Evolutionary conservation across 1,284 basidiomycete species (phyloP).

Genomic region (Ceratobasidium sp.): DNA sequence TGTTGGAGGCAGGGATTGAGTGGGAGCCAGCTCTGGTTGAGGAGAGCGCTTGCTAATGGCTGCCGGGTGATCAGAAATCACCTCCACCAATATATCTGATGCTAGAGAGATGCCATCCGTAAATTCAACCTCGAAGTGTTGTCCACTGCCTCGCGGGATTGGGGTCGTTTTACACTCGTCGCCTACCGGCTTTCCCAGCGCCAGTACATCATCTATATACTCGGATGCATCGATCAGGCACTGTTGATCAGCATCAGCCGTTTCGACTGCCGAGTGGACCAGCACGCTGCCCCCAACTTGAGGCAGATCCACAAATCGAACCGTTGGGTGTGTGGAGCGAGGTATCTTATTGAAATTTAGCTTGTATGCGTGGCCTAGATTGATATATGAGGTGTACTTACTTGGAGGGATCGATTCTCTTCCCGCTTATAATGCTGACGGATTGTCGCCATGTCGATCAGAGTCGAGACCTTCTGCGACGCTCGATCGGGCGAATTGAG

Average conservation of each 20-base stretch:
- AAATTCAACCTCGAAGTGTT: slow-evolving; percentile 10
- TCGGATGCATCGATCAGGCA: neutral
- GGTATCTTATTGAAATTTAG: neutral
- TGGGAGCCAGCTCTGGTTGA: neutral
- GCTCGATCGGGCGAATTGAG: slow-evolving; percentile 8
- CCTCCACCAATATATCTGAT: neutral
- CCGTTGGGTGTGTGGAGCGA: neutral
- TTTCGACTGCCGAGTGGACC: neutral
- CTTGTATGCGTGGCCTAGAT: slow-evolving; percentile 15
- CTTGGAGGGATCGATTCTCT: neutral
- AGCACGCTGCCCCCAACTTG: neutral
- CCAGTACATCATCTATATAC: neutral
- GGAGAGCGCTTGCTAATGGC: neutral
- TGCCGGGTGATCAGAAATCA: neutral
- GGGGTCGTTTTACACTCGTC: neutral
- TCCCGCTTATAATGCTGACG: slow-evolving; percentile 16
- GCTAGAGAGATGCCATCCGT: neutral
- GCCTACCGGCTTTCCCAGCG: neutral
- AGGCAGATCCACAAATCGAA: slow-evolving; percentile 29
- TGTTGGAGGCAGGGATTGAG: neutral
- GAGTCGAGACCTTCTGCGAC: slow-evolving; percentile 14
- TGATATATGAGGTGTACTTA: neutral
- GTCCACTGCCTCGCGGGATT: neutral
- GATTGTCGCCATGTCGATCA: slow-evolving; percentile 20
- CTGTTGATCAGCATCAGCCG: neutral